Base-by-base conservation (phyloP, 495 filamentous ascomycete species). In the Tirmania nivea region DNA sequence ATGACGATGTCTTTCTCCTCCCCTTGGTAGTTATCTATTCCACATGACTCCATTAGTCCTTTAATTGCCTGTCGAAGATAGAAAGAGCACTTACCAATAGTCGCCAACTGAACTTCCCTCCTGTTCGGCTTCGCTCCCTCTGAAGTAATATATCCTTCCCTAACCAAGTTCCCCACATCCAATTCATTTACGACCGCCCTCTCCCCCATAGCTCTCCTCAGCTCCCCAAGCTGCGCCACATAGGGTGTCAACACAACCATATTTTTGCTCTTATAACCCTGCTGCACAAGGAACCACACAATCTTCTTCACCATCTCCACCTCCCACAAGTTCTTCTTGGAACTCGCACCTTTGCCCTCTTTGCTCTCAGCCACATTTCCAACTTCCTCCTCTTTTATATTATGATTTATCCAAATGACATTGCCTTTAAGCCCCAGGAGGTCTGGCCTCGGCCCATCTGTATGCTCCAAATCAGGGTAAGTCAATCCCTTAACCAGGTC, bases 1-100 rank as follows among this genome's bases (percentile, higher is more conserved):
- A 89, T 70, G 1, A 87, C 80, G 25, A 86, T 81, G 7, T 86
- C 75, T 50, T 76, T 81, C 55, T 89, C 83, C 57, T 89, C 83
- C 3, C 84, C 84, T 63, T 87, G 84, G 55, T 80, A 89, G 54
- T 87, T 87, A 59, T 87, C 81, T 80, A 50, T 14, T 12, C n/a
- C 14, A 19, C 14, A 36, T n/a, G 10, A 52, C n/a, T 36, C 34
- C 10, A 39, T 50, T 37, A 45, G 21, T n/a, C 1, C 34, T 39
- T 25, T 49, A 16, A 17, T 14, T 19, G 20, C 12, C 14, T 6
- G 5, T 17, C 25, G 45, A 21, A 19, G 17, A n/a, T 10, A 34
- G 9, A 34, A 16, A 20, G 34, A 51, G 12, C 51, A 37, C 57
- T 58, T 60, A 80, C 76, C 80, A 35, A 87, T 79, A 0, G 83